Percentiles rank a stretch among this genome's conserved stretches.
phyloP scores from a whole-genome alignment of 768 basidiomycete species.

The Tephrocybe sp. region DNA sequence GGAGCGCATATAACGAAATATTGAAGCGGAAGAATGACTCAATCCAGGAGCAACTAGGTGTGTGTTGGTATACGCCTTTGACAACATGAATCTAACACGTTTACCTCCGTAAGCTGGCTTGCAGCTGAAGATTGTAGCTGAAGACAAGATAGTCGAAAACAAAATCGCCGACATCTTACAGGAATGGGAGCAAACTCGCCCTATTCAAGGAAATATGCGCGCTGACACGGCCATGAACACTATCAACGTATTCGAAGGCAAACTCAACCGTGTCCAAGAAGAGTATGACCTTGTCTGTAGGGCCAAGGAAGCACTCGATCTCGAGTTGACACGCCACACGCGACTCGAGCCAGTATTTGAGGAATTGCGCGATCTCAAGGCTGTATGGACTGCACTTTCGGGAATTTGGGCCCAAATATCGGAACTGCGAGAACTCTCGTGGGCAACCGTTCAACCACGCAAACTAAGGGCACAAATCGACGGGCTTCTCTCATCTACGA shows the following conservation, averaged over 20 bases:
- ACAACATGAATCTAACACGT: neutral
- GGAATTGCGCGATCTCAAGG: constrained; percentile 93
- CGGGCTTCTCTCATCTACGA: constrained; percentile 85
- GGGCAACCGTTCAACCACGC: constrained; percentile 92
- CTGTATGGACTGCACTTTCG: constrained; percentile 97
- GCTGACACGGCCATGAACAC: constrained; percentile 96
- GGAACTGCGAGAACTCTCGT: constrained; percentile 83
- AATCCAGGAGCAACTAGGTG: constrained; percentile 97
- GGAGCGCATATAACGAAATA: constrained; percentile 98
- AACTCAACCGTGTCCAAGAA: constrained; percentile 85
- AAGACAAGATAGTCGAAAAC: constrained; percentile 97
- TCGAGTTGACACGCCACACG: constrained; percentile 86
- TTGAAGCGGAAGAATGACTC: constrained; percentile 97
- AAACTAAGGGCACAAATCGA: constrained; percentile 95
- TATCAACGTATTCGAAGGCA: constrained; percentile 93
- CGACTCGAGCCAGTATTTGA: constrained; percentile 93
- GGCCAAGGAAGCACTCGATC: constrained; percentile 95
- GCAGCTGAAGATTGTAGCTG: constrained; percentile 99
- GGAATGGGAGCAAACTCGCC: constrained; percentile 96
- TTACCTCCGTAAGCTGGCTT: constrained; percentile 64
- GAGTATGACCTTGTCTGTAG: constrained; percentile 94
- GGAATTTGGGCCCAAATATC: constrained; percentile 94
- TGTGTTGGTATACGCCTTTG: constrained; percentile 17
- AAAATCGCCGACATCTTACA: constrained; percentile 86
- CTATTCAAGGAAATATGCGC: constrained; percentile 94